Evolutionary conservation across 441 rosid species (phyloP), one percentile per base, ranked within the genome.

Genomic region (Erodium trifolium): DNA sequence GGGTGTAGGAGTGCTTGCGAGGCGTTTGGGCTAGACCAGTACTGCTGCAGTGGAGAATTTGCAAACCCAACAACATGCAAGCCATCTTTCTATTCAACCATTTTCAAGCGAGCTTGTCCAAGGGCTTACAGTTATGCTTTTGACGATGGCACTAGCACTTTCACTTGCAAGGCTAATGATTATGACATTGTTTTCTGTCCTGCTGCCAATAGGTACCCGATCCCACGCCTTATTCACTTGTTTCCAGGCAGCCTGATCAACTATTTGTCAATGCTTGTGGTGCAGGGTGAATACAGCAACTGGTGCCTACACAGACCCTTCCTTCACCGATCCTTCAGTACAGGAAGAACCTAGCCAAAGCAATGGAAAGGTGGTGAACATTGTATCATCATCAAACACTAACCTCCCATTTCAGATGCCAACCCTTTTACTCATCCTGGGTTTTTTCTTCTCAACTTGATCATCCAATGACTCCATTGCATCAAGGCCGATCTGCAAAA

Each of bases 51-150:
- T 62, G 89, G 90, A 68, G 77, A 82, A 63, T 88, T 86, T 70
- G 93, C 87, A 23, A 88, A 84, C 71, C 93, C 90, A 5, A 86
- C 78, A 63, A 83, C 93, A 16, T 88, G 88, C 65, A 60, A 65
- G 19, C 93, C 90, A 10, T 80, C 92, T 27, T 77, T 77, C 12
- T 86, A 87, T 70, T 87, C 90, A 7, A 66, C 84, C 63, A 73
- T 87, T 67, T 87, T 86, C 78, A 88, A 84, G 78, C 73, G 79
- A 68, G 93, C 88, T 68, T 88, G 93, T 75, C 93, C 93, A 19
- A 82, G 82, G 66, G 88, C 93, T 41, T 88, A 88, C 59, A 88
- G 90, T 76, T 86, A 84, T 72, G 93, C 93, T 43, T 86, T 72
- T 34, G 90, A 86, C 45, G 90, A 88, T 69, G 79, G 81, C 53